Evolutionary conservation across 2,329 filamentous ascomycete species (phyloP), one percentile per base, ranked within the genome.

Genomic region (Xylaria sp.): DNA sequence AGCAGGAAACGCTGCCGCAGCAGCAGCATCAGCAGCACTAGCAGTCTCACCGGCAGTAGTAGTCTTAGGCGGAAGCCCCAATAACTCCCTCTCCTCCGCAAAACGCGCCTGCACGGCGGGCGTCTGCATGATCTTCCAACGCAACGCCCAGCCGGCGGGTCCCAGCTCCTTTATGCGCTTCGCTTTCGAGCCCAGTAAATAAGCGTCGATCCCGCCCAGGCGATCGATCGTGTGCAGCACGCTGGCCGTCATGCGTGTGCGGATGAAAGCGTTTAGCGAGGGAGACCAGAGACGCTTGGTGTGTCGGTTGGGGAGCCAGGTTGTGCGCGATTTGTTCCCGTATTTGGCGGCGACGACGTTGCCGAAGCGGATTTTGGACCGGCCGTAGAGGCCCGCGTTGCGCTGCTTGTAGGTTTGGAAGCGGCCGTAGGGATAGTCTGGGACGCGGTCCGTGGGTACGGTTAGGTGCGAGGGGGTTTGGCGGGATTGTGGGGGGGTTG

Each of bases 81-180:
- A 79, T 23, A 83, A 83, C 67, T 84, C 82, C 69, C 94, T 85
- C 83, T 97, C 86, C 59, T 82, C 79, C 51, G 87, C 86, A 77
- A 94, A 92, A 73, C 88, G 84, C 73, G 87, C 86, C 79, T 90
- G 89, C 60, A 97, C 87, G 23, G 83, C 82, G 1, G 77, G 76
- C 4, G 90, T 94, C 83, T 95, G 93, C 91, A 98, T 94, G 70
- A 99, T 85, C 71, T 92, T 88, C 92, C 94, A 98, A 73, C 96
- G 86, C 77, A 99, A 83, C 75, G 91, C 89, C 96, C 96, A 99
- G 7, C 96, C 96, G 73, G 91, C 91, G 62, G 95, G 90, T 5
- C 96, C 96, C 66, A 99, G 85, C 81, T 97, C 93, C 83, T 91
- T 92, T 78, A 98, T 87, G 72, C 96, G 88, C 50, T 86, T 87